Conservation (phyloP, 2,329 filamentous ascomycete genomes). For the Colletotrichum somersetense region DNA sequence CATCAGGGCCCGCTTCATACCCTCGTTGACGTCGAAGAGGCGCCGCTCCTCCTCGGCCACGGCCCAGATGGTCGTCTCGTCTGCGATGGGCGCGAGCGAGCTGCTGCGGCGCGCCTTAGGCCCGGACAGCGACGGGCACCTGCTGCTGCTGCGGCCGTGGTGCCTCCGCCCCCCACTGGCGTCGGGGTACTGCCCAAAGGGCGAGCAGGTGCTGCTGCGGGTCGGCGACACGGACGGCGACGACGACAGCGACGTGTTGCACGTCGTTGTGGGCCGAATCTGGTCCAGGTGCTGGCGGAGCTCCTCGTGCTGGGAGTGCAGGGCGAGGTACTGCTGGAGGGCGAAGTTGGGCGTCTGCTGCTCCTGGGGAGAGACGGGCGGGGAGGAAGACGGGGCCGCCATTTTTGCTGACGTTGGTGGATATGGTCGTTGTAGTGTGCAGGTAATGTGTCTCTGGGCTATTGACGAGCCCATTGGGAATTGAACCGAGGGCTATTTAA, state of each 20-base stretch:
- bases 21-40: constrained; percentile 69
- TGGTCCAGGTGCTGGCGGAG: constrained; percentile 65
- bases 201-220: constrained; percentile 66
- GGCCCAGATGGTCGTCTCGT: constrained; percentile 62
- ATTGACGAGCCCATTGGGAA: constrained; percentile 43
- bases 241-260: constrained; percentile 53
- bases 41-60: constrained; percentile 66
- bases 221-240: constrained; percentile 72
- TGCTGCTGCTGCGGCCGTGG: constrained; percentile 58
- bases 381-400: constrained; percentile 28
- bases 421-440: constrained; percentile 39
- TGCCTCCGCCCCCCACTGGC: neutral
- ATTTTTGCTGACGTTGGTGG: constrained; percentile 35
- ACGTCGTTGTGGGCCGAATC: constrained; percentile 58
- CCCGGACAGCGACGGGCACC: constrained; percentile 50
- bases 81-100: constrained; percentile 55
- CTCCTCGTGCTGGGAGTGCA: constrained; percentile 67
- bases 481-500: neutral
- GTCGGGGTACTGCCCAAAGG: constrained; percentile 42
- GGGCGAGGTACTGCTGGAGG: constrained; percentile 66
- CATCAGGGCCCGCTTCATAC: constrained; percentile 71
- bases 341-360: constrained; percentile 61
- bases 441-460: constrained; percentile 39
- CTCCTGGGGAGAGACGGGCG: constrained; percentile 37
- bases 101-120: constrained; percentile 40